A percentile compares a stretch with the other conserved stretches of the same genome.
Evolutionary conservation across 2,329 filamentous ascomycete species (phyloP).

Genomic region (Penicillium sp.): DNA sequence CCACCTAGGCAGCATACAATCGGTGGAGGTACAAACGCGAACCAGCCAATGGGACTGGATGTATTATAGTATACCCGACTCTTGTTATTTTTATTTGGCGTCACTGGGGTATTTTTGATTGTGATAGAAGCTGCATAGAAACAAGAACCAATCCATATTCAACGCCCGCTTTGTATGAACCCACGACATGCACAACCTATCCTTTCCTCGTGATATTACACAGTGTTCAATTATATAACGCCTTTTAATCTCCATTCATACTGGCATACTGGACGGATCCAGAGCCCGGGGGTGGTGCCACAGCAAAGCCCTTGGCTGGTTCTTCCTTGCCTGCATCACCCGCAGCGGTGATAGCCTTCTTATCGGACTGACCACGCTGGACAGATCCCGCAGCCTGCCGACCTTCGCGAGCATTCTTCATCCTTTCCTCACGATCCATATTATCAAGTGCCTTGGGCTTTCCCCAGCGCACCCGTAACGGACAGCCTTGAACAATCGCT

Average conservation of each 20-base stretch:
- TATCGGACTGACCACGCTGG: slow-evolving; percentile 41
- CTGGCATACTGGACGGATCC: slow-evolving; percentile 82
- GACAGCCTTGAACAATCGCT: slow-evolving; percentile 87
- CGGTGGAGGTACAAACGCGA: not conserved
- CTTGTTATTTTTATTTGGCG: slow-evolving; percentile 31
- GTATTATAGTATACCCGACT: slow-evolving; percentile 42
- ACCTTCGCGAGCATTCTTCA: slow-evolving; percentile 78
- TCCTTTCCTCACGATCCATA: slow-evolving; percentile 82
- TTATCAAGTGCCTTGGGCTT: slow-evolving; percentile 88
- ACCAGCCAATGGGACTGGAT: slow-evolving; percentile 3
- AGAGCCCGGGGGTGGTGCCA: slow-evolving; percentile 77
- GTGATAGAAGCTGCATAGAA: slow-evolving; percentile 29
- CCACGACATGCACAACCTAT: slow-evolving; percentile 26
- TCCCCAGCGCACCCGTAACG: slow-evolving; percentile 87
- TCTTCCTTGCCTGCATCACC: slow-evolving; percentile 44
- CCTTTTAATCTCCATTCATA: slow-evolving; percentile 71
- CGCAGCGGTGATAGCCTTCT: slow-evolving; percentile 35
- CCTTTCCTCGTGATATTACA: not conserved
- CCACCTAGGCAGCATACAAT: not conserved
- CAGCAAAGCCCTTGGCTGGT: slow-evolving; percentile 43
- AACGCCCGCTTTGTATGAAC: slow-evolving; percentile 37
- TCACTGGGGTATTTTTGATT: slow-evolving; percentile 34
- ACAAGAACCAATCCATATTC: slow-evolving; percentile 22
- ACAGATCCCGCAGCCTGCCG: slow-evolving; percentile 56
- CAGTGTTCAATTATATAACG: not conserved